Percentiles rank a stretch among this genome's conserved stretches.
These are phyloP conservation scores for Mollisia scopiformis DNA, from an alignment of 2,329 filamentous ascomycete genomes.

Conservation along the genomic window DNA sequence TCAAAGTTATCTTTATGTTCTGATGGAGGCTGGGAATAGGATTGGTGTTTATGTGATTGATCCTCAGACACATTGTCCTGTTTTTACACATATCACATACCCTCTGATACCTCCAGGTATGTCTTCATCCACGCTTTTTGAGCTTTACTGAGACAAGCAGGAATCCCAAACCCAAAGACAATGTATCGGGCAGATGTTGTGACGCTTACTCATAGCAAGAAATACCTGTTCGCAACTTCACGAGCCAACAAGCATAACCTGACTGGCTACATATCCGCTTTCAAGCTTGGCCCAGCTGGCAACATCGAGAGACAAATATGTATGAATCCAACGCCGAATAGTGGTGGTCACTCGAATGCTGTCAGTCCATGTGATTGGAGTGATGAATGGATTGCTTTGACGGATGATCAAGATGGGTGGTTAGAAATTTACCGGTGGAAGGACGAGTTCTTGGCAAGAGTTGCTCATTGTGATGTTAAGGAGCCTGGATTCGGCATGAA, in stretches of 20 bases:
- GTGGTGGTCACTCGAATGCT: conserved; percentile 86
- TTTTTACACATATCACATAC: conserved; percentile 77
- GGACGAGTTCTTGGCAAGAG: conserved; percentile 77
- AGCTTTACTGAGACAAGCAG: conserved; percentile 23
- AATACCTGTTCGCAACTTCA: conserved; percentile 84
- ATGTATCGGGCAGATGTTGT: conserved; percentile 89
- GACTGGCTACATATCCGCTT: conserved; percentile 83
- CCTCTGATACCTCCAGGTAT: conserved; percentile 78
- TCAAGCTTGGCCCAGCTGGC: conserved; percentile 69
- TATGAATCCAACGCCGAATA: conserved; percentile 82
- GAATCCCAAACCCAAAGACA: conserved; percentile 43
- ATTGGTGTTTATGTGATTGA: conserved; percentile 83
- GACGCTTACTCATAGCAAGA: conserved; percentile 67
- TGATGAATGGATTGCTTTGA: conserved; percentile 89
- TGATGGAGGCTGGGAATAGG: conserved; percentile 90
- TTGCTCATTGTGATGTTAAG: conserved; percentile 75
- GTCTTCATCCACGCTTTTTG: conserved; percentile 36
- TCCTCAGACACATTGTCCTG: conserved; percentile 70
- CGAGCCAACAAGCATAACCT: conserved; percentile 75
- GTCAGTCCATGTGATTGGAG: conserved; percentile 83
- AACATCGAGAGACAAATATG: conserved; percentile 78
- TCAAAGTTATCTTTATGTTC: conserved; percentile 78
- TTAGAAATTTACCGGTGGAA: conserved; percentile 88
- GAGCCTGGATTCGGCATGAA: conserved; percentile 97
- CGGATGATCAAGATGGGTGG: conserved; percentile 86